phyloP scores from a whole-genome alignment of 2,329 filamentous ascomycete species.

The Phialophora chinensis region DNA sequence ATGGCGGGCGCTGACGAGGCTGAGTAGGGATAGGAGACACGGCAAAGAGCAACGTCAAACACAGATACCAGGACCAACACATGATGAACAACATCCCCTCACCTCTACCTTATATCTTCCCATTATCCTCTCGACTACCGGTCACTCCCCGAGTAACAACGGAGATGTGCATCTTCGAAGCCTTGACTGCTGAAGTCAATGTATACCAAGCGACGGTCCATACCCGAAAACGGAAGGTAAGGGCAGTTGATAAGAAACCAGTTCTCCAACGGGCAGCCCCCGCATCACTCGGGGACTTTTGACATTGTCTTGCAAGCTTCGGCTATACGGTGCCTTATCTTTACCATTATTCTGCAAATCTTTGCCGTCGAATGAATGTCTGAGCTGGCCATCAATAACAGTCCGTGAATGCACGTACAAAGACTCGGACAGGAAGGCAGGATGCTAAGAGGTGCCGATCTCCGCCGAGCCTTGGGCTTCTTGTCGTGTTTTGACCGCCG shows the following conservation, averaged over 20 bases:
- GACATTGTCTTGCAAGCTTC: background rate
- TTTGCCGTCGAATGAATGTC: background rate
- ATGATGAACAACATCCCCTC: background rate
- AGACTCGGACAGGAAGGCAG: background rate
- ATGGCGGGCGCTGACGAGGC: conserved; percentile 12
- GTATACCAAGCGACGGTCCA: background rate
- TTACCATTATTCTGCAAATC: background rate
- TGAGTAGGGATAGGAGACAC: conserved; percentile 3
- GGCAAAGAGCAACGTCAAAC: background rate
- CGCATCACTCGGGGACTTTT: background rate
- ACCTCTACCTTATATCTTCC: conserved; percentile 12
- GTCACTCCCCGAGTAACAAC: conserved; percentile 1
- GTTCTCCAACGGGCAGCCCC: conserved; percentile 1
- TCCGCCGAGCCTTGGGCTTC: background rate
- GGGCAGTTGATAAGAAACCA: background rate
- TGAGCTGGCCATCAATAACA: background rate
- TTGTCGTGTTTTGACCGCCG: background rate
- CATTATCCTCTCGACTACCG: background rate
- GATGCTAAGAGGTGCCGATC: conserved; percentile 5
- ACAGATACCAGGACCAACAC: background rate
- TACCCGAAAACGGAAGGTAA: conserved; percentile 5
- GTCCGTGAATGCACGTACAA: background rate
- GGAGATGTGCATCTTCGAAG: conserved; percentile 10
- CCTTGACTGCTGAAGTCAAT: background rate
- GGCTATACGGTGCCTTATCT: background rate